Evolutionary conservation across 768 basidiomycete genomes (phyloP), one percentile per base, ranked within the genome.

Genomic region (Termitomyces sp.): DNA sequence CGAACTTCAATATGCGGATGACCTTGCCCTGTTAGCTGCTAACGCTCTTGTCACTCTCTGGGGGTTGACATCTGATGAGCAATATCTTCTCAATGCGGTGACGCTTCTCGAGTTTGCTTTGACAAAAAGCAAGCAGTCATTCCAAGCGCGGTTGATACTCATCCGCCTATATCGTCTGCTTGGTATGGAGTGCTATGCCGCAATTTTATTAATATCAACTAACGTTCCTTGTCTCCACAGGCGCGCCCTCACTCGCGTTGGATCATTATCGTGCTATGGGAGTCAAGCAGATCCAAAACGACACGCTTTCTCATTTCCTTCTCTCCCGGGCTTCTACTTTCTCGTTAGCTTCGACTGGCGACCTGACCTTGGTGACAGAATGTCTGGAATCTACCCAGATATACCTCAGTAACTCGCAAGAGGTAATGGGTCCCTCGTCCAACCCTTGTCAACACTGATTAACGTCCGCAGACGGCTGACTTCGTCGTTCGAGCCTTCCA

Each of bases 1-100:
- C 0, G 95, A 96, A 64, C 76, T 95, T 26, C 95, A 96, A 67
- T 91, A 88, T 18, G 89, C 85, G 1, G 95, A 97, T 64, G 95
- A 95, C 65, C 80, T 96, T 33, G 86, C 81, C 26, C 77, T 95
- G 27, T 75, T 97, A 22, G 85, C 89, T 6, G 87, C 80, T 2
- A 88, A 88, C 64, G 81, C 82, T 2, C 79, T 85, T 53, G 79
- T 93, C 45, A 83, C 74, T 67, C 68, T 84, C 22, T 92, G 89
- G 87, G 76, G 71, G 40, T 68, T 85, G 47, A 75, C 80, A 58
- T 74, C 68, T 18, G 81, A 87, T 55, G 79, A 85, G 47, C 72
- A 73, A 27, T 76, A 87, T 64, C 78, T 97, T 22, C 80, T 82
- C 65, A 83, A 80, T 45, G 91, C 91, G 6, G 77, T 77, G 33